These are phyloP conservation scores for Linnemannia schmuckeri DNA, from an alignment of 192 early-diverging fungal genomes.

Conservation along the genomic window DNA sequence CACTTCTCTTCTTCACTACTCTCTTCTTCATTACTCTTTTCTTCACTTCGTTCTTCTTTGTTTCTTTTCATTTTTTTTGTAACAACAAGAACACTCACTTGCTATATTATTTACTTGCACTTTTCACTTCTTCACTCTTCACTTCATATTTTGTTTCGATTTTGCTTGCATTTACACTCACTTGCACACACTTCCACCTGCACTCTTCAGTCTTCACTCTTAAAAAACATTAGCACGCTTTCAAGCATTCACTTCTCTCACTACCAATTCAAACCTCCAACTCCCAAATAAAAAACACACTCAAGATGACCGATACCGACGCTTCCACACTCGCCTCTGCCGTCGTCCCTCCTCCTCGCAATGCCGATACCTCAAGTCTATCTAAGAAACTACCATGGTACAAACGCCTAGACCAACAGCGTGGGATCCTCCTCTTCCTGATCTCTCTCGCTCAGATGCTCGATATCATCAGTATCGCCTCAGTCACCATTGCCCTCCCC, in stretches of 20 bases:
- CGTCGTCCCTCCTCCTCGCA: slow-evolving; percentile 30
- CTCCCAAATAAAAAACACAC: background rate
- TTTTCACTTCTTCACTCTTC: background rate
- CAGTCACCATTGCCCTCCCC: slow-evolving; percentile 44
- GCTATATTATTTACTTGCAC: background rate
- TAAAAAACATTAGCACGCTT: background rate
- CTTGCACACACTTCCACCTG: background rate
- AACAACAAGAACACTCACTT: background rate
- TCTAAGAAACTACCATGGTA: slow-evolving; percentile 31
- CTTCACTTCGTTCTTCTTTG: background rate
- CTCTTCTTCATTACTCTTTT: background rate
- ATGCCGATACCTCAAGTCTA: slow-evolving; percentile 17
- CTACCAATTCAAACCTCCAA: background rate
- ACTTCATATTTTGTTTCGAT: background rate
- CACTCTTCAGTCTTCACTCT: background rate
- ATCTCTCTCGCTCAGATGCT: slow-evolving; percentile 35
- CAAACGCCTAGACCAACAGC: slow-evolving; percentile 15
- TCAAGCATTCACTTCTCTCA: background rate
- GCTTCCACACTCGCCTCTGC: slow-evolving; percentile 27
- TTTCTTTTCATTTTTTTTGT: background rate
- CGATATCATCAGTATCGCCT: slow-evolving; percentile 44
- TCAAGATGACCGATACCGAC: slow-evolving; percentile 15
- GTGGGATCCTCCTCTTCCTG: slow-evolving; percentile 27
- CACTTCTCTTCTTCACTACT: background rate
- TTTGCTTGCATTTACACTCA: slow-evolving; percentile 11